phyloP scores from a whole-genome alignment of 257 asterid genomes.

The Plantago elongata region DNA sequence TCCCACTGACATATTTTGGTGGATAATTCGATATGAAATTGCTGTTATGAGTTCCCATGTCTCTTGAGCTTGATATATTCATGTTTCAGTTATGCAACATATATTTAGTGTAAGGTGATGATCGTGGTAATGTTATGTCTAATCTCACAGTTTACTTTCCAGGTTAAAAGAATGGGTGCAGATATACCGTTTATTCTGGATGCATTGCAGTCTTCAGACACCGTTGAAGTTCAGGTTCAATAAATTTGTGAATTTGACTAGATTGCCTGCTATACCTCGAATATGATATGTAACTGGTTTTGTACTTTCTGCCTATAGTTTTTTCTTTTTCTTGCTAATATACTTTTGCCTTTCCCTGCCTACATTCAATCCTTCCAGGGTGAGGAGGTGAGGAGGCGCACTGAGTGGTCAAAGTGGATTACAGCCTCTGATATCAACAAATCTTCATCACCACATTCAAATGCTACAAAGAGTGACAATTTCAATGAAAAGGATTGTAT shows the following conservation, averaged over 20 bases:
- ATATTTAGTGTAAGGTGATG: not conserved
- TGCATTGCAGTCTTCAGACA: slow-evolving; percentile 70
- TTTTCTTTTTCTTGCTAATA: not conserved
- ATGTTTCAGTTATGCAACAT: not conserved
- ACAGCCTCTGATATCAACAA: slow-evolving; percentile 31
- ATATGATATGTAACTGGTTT: slow-evolving; percentile 5
- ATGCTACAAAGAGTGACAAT: slow-evolving; percentile 28
- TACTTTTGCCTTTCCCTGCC: not conserved
- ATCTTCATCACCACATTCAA: slow-evolving; percentile 28
- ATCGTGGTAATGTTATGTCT: slow-evolving; percentile 1
- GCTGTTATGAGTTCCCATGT: no score
- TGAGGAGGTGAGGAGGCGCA: slow-evolving; percentile 78
- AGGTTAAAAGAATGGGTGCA: slow-evolving; percentile 72
- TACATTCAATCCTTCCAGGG: slow-evolving; percentile 38
- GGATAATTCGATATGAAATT: no score
- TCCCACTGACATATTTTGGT: no score
- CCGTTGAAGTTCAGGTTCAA: slow-evolving; percentile 79
- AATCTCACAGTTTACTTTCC: slow-evolving; percentile 24
- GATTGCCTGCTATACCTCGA: not conserved
- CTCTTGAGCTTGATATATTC: no score
- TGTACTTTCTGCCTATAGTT: no score
- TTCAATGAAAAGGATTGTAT: slow-evolving; percentile 32
- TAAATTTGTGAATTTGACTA: slow-evolving; percentile 14
- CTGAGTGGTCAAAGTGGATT: slow-evolving; percentile 82
- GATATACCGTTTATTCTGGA: slow-evolving; percentile 71